These are phyloP conservation scores for Flaveria floridana DNA, from an alignment of 140 eudicot species.

Conservation along the genomic window DNA sequence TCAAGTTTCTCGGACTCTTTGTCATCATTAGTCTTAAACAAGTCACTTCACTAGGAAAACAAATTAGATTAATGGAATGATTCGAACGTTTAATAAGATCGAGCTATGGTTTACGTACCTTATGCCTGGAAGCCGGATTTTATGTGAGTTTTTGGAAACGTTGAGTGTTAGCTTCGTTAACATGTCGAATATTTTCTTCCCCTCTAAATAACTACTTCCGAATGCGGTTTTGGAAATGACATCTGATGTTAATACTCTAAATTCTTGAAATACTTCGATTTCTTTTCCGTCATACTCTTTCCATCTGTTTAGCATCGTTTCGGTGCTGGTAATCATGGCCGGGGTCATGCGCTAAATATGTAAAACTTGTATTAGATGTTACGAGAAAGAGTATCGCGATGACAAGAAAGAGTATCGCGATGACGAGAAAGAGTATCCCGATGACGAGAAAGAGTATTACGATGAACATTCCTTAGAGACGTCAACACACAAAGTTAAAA, in stretches of 20 bases:
- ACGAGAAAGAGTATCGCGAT: neutral
- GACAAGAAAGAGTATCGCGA: neutral
- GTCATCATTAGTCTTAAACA: conserved; percentile 37
- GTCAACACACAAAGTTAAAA: neutral
- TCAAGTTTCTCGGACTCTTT: conserved; percentile 51
- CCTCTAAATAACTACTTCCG: conserved; percentile 53
- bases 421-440: neutral
- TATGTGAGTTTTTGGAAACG: conserved; percentile 37
- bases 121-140: conserved; percentile 40
- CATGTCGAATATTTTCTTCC: conserved; percentile 48
- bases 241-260: conserved; percentile 46
- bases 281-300: conserved; percentile 44
- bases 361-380: conserved; percentile 1
- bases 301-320: conserved; percentile 47
- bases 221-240: conserved; percentile 54
- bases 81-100: neutral
- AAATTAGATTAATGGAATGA: neutral
- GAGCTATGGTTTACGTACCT: conserved; percentile 1
- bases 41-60: conserved; percentile 21
- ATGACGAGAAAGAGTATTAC: neutral
- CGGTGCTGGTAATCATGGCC: conserved; percentile 36
- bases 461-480: neutral
- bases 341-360: conserved; percentile 50
- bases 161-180: conserved; percentile 38
- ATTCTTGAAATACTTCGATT: conserved; percentile 52